Evolutionary conservation across 2,329 filamentous ascomycete genomes (phyloP).

Genomic region (Cladophialophora chaetospira): DNA sequence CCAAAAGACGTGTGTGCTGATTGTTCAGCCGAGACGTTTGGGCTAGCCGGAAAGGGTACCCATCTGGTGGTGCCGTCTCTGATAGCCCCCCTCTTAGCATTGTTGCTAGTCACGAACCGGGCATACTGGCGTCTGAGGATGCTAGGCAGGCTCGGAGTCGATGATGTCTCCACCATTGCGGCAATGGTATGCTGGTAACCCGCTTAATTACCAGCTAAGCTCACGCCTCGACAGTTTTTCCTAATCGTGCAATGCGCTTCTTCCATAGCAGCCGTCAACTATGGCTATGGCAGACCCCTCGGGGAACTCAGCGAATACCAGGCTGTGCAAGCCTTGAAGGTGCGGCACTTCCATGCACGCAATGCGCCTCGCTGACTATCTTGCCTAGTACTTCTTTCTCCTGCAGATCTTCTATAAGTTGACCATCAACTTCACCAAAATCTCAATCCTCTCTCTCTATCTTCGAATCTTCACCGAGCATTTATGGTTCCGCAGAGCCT

Average conservation of each 20-base stretch:
- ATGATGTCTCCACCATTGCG: conserved; percentile 36
- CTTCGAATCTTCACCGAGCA: conserved; percentile 55
- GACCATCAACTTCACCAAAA: conserved; percentile 56
- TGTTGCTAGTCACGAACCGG: conserved; percentile 34
- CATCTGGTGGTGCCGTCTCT: conserved; percentile 34
- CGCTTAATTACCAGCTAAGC: not conserved
- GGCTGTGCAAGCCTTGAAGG: conserved; percentile 29
- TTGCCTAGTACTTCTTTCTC: conserved; percentile 51
- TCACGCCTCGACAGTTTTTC: conserved; percentile 30
- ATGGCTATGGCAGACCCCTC: conserved; percentile 38
- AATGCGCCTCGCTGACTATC: not conserved
- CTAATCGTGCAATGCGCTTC: conserved; percentile 35
- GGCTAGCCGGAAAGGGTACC: conserved; percentile 29
- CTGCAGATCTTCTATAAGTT: conserved; percentile 59
- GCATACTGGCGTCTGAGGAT: conserved; percentile 33
- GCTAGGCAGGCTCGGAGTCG: conserved; percentile 32
- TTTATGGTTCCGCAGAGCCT: conserved; percentile 48
- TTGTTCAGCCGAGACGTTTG: conserved; percentile 10
- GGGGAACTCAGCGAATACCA: conserved; percentile 30
- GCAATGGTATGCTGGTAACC: conserved; percentile 32
- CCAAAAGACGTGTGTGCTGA: not conserved
- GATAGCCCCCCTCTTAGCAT: conserved; percentile 31
- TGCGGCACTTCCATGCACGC: not conserved
- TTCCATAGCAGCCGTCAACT: conserved; percentile 36
- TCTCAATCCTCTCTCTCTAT: conserved; percentile 57